Evolutionary conservation across 208 protist genomes (phyloP).

Genomic region (Wallacemonas rigidus): DNA sequence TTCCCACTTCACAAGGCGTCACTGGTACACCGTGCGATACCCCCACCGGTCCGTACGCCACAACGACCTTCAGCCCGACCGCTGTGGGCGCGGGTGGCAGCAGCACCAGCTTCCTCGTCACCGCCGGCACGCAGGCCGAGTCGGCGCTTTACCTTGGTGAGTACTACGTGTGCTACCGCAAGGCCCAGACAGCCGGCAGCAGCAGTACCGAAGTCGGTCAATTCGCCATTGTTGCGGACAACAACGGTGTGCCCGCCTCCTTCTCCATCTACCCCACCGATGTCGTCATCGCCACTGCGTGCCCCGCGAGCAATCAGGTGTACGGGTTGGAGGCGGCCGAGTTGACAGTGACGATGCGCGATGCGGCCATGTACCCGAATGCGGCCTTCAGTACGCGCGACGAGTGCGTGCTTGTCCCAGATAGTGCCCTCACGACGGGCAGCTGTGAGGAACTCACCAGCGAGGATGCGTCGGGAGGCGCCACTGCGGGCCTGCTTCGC

Average conservation of each 20-base stretch:
- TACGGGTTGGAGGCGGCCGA: constrained; percentile 65
- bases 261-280: constrained; percentile 81
- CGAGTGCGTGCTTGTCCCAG: constrained; percentile 56
- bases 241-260: constrained; percentile 28
- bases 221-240: constrained; percentile 63
- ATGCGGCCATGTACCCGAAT: constrained; percentile 47
- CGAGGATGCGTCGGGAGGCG: background rate
- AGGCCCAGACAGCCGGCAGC: constrained; percentile 21
- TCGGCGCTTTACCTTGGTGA: constrained; percentile 54
- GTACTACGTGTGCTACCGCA: constrained; percentile 87
- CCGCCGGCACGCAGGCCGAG: constrained; percentile 25
- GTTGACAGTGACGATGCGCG: constrained; percentile 53
- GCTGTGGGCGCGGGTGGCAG: constrained; percentile 25
- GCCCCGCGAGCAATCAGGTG: constrained; percentile 29
- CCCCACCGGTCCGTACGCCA: constrained; percentile 57
- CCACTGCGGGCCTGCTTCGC: constrained; percentile 2
- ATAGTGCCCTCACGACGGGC: constrained; percentile 15
- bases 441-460: constrained; percentile 17
- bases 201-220: constrained; percentile 3
- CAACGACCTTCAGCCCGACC: constrained; percentile 47
- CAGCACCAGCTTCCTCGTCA: constrained; percentile 51
- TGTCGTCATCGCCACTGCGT: constrained; percentile 33
- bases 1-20: constrained; percentile 56
- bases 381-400: constrained; percentile 54
- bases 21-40: constrained; percentile 47